These are phyloP conservation scores for Arachis hypogaea DNA, from an alignment of 306 rosid species.

Conservation along the genomic window DNA sequence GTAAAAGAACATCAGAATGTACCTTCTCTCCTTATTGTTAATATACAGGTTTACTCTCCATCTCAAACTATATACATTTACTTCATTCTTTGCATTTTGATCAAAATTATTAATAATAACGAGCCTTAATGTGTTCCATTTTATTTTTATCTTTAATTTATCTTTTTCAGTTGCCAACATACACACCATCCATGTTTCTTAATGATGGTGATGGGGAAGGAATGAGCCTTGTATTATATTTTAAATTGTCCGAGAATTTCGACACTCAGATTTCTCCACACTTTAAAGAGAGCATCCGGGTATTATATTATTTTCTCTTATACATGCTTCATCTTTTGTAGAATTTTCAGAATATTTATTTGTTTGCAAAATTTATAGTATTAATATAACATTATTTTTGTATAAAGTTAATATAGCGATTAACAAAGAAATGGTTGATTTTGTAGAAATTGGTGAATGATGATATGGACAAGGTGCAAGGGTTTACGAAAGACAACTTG, in stretches of 20 bases:
- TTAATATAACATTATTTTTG: too few relatives aligned
- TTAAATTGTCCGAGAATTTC: slow-evolving; percentile 59
- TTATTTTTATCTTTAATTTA: neutral
- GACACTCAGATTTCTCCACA: slow-evolving; percentile 54
- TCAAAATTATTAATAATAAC: too few relatives aligned
- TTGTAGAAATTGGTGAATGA: slow-evolving; percentile 59
- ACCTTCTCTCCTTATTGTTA: slow-evolving; percentile 71
- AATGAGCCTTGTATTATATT: slow-evolving; percentile 77
- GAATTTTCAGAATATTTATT: too few relatives aligned
- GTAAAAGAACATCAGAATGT: slow-evolving; percentile 56
- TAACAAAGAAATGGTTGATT: neutral
- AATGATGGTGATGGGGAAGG: slow-evolving; percentile 78
- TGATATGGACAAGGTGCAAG: slow-evolving; percentile 72
- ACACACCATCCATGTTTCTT: slow-evolving; percentile 57
- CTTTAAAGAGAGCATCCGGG: slow-evolving; percentile 68
- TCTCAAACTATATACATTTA: neutral
- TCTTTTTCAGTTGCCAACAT: slow-evolving; percentile 64
- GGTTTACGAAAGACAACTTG: slow-evolving; percentile 56
- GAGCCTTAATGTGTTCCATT: too few relatives aligned
- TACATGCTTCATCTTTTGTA: too few relatives aligned
- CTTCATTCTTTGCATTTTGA: neutral
- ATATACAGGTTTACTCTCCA: slow-evolving; percentile 62
- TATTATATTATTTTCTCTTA: slow-evolving; percentile 14
- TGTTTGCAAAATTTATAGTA: too few relatives aligned
- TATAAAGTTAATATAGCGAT: too few relatives aligned